A percentile compares a stretch with the other conserved stretches of the same genome.
phyloP scores from a whole-genome alignment of 73 alveolate genomes.

The Effrenium voratum region DNA sequence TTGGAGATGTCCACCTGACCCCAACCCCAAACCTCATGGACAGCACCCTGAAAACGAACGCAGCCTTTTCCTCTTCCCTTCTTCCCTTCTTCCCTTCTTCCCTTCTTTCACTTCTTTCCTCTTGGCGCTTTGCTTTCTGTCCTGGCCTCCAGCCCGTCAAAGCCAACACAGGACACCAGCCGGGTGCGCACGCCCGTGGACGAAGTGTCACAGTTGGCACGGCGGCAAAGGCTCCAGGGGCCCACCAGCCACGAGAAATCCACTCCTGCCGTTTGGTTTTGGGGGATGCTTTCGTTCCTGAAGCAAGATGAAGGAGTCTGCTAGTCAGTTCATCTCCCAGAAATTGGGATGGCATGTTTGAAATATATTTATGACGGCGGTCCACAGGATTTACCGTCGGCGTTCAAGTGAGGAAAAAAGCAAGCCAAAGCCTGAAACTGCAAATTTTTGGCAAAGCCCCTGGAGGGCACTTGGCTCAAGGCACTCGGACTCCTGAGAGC shows the following conservation, averaged over 20 bases:
- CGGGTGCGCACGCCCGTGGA: conserved; percentile 26
- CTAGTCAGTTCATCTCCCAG: too few relatives aligned
- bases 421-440: too few relatives aligned
- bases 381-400: too few relatives aligned
- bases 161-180: conserved; percentile 38
- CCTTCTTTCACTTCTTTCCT: neutral
- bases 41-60: neutral
- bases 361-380: too few relatives aligned
- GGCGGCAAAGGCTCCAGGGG: conserved; percentile 74
- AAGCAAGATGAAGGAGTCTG: too few relatives aligned
- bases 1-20: neutral
- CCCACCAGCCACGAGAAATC: conserved; percentile 54
- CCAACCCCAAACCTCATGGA: neutral
- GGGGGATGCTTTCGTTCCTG: too few relatives aligned
- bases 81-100: neutral
- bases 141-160: conserved; percentile 28
- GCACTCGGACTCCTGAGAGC: conserved; percentile 24
- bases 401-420: too few relatives aligned
- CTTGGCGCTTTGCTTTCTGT: too few relatives aligned
- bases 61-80: neutral
- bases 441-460: too few relatives aligned
- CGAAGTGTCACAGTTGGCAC: neutral
- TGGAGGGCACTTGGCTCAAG: too few relatives aligned
- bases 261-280: too few relatives aligned
- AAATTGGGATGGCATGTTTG: too few relatives aligned